These are phyloP conservation scores for Tylopilus felleus DNA, from an alignment of 768 basidiomycete species.

Conservation along the genomic window DNA sequence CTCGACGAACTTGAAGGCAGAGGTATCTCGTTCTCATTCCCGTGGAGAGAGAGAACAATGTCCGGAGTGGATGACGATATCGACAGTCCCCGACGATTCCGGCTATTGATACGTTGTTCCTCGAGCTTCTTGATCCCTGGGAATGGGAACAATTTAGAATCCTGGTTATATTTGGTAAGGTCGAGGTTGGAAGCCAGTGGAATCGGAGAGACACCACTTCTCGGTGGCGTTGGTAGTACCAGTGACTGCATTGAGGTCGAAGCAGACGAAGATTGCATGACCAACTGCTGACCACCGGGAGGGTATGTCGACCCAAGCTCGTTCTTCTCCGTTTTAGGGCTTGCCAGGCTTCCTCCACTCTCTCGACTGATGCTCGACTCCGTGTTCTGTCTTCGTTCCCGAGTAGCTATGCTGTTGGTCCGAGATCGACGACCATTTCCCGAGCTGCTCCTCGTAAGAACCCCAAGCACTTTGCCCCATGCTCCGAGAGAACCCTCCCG, in stretches of 20 bases:
- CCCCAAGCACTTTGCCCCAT: conserved; percentile 66
- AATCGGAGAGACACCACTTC: conserved; percentile 69
- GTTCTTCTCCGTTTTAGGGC: conserved; percentile 55
- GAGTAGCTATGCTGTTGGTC: conserved; percentile 68
- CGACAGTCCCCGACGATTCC: conserved; percentile 50
- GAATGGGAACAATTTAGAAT: conserved; percentile 84
- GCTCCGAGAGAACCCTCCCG: conserved; percentile 55
- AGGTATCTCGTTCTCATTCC: conserved; percentile 42
- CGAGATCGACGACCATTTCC: conserved; percentile 72
- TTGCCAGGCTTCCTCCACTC: conserved; percentile 69
- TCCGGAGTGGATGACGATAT: conserved; percentile 50
- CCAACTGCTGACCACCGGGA: conserved; percentile 48
- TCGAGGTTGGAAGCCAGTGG: conserved; percentile 72
- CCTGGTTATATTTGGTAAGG: conserved; percentile 61
- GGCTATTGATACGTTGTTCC: conserved; percentile 57
- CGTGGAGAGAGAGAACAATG: conserved; percentile 41
- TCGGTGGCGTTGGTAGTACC: conserved; percentile 49
- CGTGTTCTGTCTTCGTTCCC: conserved; percentile 63
- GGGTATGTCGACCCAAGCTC: conserved; percentile 36
- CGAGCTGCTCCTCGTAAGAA: conserved; percentile 64
- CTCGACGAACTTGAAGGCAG: conserved; percentile 48
- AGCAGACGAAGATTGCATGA: conserved; percentile 63
- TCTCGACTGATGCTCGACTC: conserved; percentile 74
- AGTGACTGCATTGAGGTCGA: conserved; percentile 62
- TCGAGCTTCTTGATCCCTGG: conserved; percentile 80